A percentile compares a stretch with the other conserved stretches of the same genome.
Conservation (phyloP, 805 yeast genomes). For the Lipomyces yamadae region DNA sequence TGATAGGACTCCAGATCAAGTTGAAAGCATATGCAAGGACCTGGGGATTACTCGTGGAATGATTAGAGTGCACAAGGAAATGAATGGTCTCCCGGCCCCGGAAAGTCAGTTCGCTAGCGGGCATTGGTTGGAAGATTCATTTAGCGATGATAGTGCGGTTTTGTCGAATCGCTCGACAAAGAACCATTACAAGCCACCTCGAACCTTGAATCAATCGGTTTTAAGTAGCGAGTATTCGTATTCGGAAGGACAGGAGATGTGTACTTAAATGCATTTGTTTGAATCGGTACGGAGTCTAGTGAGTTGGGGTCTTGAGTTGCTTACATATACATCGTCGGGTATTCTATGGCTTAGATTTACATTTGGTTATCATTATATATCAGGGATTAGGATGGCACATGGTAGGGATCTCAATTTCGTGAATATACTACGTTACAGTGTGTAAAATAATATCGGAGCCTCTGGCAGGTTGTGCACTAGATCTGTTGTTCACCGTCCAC, state of each 20-base stretch:
- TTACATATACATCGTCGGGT: not conserved
- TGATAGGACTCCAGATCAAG: constrained; percentile 63
- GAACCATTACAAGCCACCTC: not conserved
- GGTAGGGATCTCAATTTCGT: not conserved
- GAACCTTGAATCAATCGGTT: not conserved
- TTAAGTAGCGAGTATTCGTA: not conserved
- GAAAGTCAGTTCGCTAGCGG: not conserved
- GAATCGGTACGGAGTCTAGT: not conserved
- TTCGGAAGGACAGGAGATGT: not conserved
- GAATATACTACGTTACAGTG: not conserved
- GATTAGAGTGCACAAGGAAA: constrained; percentile 9
- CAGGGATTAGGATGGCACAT: not conserved
- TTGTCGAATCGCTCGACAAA: not conserved
- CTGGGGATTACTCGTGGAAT: constrained; percentile 27
- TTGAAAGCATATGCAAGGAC: constrained; percentile 48
- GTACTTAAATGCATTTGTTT: not conserved
- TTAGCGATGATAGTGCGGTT: not conserved
- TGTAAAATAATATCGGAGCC: not conserved
- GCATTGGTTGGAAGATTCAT: not conserved
- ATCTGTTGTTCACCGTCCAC: not conserved
- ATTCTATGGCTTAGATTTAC: not conserved
- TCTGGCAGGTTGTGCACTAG: not conserved
- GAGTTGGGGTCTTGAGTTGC: not conserved
- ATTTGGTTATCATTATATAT: not conserved
- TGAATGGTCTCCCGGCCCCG: not conserved